Evolutionary conservation across 257 asterid genomes (phyloP).

Genomic region (Jaltomata sinuosa): DNA sequence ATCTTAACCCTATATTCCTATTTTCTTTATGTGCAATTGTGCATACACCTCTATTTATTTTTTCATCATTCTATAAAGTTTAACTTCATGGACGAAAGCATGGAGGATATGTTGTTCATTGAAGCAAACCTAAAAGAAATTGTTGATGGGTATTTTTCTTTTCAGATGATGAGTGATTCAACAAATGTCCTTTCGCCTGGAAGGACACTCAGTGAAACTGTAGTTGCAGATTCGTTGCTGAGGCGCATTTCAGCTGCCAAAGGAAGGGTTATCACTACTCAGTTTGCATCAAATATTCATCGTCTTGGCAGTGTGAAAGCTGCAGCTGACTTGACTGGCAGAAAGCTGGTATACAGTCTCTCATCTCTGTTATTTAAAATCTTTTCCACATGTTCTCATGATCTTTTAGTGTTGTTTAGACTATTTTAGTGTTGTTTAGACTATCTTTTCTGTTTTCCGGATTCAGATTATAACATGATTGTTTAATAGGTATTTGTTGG

Average conservation of each 20-base stretch:
- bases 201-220: constrained; percentile 88
- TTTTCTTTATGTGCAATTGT: neutral
- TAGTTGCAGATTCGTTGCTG: constrained; percentile 83
- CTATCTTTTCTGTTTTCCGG: neutral
- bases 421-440: neutral
- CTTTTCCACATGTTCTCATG: neutral
- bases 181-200: constrained; percentile 97
- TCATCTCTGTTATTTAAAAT: neutral
- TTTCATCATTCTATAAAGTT: neutral
- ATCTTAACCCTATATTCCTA: neutral
- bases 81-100: neutral
- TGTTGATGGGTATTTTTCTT: constrained; percentile 2
- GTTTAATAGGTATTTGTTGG: constrained; percentile 84
- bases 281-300: constrained; percentile 95
- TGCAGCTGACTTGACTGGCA: constrained; percentile 96
- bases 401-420: neutral
- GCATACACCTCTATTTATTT: neutral
- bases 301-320: constrained; percentile 98
- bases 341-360: constrained; percentile 69
- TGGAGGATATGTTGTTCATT: neutral
- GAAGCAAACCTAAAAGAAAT: neutral
- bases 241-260: constrained; percentile 75
- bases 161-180: constrained; percentile 99
- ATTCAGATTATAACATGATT: constrained; percentile 6
- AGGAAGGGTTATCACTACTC: constrained; percentile 95